Conservation (phyloP, 805 yeast genomes). For the Candida anglica region DNA sequence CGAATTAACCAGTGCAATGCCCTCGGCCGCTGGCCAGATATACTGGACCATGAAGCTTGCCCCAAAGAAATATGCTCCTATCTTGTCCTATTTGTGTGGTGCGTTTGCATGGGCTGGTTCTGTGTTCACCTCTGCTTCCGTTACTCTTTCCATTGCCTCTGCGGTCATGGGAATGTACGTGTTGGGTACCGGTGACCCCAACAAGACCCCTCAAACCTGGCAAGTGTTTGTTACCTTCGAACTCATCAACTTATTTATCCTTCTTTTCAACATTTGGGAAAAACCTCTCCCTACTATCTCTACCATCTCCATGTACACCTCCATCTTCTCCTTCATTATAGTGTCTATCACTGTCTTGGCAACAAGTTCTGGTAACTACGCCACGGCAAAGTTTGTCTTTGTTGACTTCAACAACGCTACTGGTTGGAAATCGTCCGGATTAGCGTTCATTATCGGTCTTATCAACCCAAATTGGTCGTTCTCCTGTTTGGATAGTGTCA, state of each 20-base stretch:
- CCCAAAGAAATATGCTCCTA: constrained; percentile 43
- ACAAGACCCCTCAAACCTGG: constrained; percentile 44
- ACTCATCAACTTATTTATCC: constrained; percentile 37
- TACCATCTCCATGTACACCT: constrained; percentile 45
- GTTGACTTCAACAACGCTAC: constrained; percentile 49
- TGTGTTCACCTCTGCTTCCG: constrained; percentile 59
- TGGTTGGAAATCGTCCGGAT: constrained; percentile 57
- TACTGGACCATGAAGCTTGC: constrained; percentile 57
- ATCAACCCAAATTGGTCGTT: constrained; percentile 70
- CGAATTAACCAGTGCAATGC: constrained; percentile 51
- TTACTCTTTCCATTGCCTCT: constrained; percentile 51
- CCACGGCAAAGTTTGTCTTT: constrained; percentile 51
- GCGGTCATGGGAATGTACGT: constrained; percentile 50
- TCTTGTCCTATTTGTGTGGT: constrained; percentile 58
- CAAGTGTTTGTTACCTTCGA: constrained; percentile 51
- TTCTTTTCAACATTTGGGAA: constrained; percentile 49
- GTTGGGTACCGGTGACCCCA: constrained; percentile 29
- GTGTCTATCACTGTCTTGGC: constrained; percentile 53
- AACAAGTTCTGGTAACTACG: constrained; percentile 50
- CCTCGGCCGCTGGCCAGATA: constrained; percentile 58
- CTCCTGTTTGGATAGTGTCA: constrained; percentile 65
- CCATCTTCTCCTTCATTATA: constrained; percentile 48
- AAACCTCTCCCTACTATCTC: constrained; percentile 50
- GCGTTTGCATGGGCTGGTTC: constrained; percentile 60
- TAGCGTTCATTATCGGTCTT: constrained; percentile 67